These are phyloP conservation scores for Irpex sp. DNA, from an alignment of 1,284 basidiomycete species.

Conservation along the genomic window DNA sequence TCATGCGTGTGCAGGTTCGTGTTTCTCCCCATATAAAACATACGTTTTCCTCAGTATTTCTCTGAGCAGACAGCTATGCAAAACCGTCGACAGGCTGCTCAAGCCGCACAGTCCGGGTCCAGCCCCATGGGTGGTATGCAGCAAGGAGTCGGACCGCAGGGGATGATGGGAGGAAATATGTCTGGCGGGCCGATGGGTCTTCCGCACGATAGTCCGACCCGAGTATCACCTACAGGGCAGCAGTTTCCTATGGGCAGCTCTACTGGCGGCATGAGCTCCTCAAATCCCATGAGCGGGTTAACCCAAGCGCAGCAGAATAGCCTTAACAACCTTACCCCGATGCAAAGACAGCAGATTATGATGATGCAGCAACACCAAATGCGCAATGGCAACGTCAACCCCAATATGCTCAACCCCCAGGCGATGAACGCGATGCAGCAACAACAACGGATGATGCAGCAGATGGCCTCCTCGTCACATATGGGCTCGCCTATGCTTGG, in stretches of 20 bases:
- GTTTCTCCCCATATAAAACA: neutral
- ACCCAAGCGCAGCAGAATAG: conserved; percentile 26
- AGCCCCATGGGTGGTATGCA: conserved; percentile 18
- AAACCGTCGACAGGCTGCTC: conserved; percentile 17
- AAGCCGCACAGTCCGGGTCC: conserved; percentile 13
- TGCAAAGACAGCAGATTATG: conserved; percentile 32
- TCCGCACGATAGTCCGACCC: conserved; percentile 23
- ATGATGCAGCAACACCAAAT: conserved; percentile 30
- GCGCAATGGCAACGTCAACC: conserved; percentile 18
- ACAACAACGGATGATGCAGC: conserved; percentile 36
- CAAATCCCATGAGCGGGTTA: conserved; percentile 19
- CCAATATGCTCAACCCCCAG: conserved; percentile 19
- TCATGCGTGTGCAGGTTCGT: conserved; percentile 51
- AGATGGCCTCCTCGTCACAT: conserved; percentile 34
- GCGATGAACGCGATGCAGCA: conserved; percentile 25
- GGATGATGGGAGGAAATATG: conserved; percentile 7
- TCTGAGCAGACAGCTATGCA: conserved; percentile 13
- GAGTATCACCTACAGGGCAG: conserved; percentile 24
- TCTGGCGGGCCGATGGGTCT: conserved; percentile 8
- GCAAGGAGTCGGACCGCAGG: conserved; percentile 15
- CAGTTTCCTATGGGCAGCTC: conserved; percentile 22
- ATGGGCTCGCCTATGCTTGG: conserved; percentile 20
- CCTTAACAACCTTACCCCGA: conserved; percentile 25
- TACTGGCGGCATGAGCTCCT: conserved; percentile 18
- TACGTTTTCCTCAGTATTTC: neutral